These are phyloP conservation scores for Aaosphaeria pasadenensis DNA, from an alignment of 2,329 filamentous ascomycete genomes.

Conservation along the genomic window DNA sequence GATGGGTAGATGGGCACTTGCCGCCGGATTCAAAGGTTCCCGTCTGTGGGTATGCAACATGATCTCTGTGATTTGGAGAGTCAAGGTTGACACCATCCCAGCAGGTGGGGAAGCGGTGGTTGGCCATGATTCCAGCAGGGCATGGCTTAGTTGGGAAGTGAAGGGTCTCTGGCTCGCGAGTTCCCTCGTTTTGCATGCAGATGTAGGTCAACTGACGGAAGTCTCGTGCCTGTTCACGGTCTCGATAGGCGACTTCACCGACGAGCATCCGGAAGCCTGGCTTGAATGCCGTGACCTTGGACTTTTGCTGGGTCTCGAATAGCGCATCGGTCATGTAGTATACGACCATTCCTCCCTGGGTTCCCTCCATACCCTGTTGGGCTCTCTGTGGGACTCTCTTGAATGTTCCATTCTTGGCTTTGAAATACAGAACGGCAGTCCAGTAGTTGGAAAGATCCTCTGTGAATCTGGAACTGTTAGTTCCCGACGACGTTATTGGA, in stretches of 20 bases:
- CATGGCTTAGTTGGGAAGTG: conserved; percentile 22
- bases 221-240: conserved; percentile 21
- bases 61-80: conserved; percentile 22
- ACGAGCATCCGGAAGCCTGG: conserved; percentile 49
- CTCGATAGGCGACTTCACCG: conserved; percentile 35
- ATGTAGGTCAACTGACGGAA: conserved; percentile 29
- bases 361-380: conserved; percentile 44
- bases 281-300: conserved; percentile 42
- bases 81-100: conserved; percentile 28
- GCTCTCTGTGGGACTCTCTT: conserved; percentile 43
- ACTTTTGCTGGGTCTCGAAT: conserved; percentile 28
- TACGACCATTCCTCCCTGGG: conserved; percentile 41
- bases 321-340: conserved; percentile 45
- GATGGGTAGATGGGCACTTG: conserved; percentile 22
- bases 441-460: conserved; percentile 34
- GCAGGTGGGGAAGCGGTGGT: conserved; percentile 25
- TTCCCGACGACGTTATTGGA: no score
- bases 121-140: conserved; percentile 24
- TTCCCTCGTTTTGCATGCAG: conserved; percentile 28
- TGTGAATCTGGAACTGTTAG: conserved; percentile 19
- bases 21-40: conserved; percentile 32
- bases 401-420: conserved; percentile 30
- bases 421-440: conserved; percentile 30
- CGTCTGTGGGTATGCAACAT: conserved; percentile 21
- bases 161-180: conserved; percentile 19